Evolutionary conservation across 208 protist species (phyloP).

Genomic region (Phytomonas francai): DNA sequence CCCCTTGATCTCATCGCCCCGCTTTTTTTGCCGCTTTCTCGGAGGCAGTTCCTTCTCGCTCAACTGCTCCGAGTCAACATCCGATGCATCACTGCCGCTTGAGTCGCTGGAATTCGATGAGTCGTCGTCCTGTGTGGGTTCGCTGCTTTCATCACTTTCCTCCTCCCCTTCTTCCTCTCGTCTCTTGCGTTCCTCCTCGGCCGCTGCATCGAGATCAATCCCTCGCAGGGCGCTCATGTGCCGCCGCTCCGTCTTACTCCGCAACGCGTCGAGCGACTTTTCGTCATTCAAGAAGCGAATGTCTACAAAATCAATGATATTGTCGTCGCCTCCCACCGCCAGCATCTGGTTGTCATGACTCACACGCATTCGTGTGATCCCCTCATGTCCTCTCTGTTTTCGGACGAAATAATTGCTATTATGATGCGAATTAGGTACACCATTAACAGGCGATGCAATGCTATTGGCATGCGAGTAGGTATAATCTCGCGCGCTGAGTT

Average conservation of each 20-base stretch:
- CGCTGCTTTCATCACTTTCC: slow-evolving; percentile 9
- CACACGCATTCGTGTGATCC: slow-evolving; percentile 69
- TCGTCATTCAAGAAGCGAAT: slow-evolving; percentile 80
- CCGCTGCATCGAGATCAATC: slow-evolving; percentile 48
- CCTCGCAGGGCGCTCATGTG: slow-evolving; percentile 67
- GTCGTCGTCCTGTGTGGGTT: slow-evolving; percentile 8
- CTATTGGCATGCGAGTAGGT: slow-evolving; percentile 66
- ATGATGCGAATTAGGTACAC: slow-evolving; percentile 10
- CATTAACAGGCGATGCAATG: slow-evolving; percentile 16
- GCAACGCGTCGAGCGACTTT: slow-evolving; percentile 59
- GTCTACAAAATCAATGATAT: slow-evolving; percentile 87
- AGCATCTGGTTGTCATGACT: slow-evolving; percentile 66
- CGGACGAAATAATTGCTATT: slow-evolving; percentile 33
- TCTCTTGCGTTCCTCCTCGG: slow-evolving; percentile 21
- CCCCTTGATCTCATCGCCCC: background rate
- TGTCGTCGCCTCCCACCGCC: slow-evolving; percentile 68
- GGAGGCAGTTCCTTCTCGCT: slow-evolving; percentile 2
- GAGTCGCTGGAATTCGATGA: background rate
- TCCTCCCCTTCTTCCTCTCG: slow-evolving; percentile 7
- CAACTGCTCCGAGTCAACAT: slow-evolving; percentile 8
- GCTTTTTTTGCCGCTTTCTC: slow-evolving; percentile 15
- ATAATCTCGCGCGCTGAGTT: slow-evolving; percentile 82
- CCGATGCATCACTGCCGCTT: background rate
- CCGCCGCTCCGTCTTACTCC: slow-evolving; percentile 61
- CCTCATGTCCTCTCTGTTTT: slow-evolving; percentile 49